Base-by-base conservation (phyloP, 805 yeast species). In the Kodamaea nitidulidarum region DNA sequence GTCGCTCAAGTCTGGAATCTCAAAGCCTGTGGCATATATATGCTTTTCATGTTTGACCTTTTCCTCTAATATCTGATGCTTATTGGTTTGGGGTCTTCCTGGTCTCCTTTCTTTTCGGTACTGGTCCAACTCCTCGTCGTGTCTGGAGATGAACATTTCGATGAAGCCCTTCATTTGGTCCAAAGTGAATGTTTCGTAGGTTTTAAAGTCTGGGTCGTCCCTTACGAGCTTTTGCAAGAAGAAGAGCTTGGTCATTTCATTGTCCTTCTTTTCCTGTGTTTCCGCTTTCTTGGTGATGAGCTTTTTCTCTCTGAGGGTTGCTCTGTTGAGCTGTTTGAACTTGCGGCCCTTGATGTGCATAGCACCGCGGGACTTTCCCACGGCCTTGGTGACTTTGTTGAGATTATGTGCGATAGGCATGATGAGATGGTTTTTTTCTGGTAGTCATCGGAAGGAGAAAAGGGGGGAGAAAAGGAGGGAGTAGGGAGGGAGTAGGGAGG, bases 331-430 rank as follows among this genome's bases (percentile, higher is more conserved):
- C 56, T 84, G 87, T 60, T 83, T 83, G 60, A 88, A 84, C 60
- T 88, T 91, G 39, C 96, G 75, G 7, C 97, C 96, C 54, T 81
- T 83, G 15, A 95, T 93, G 57, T 91, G 98, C 49, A 84, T 65
- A 27, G 75, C 67, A 32, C 75, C 77, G 29, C 74, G 76, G 43
- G 76, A 66, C 50, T 73, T 73, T 41, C 75, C 65, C 40, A 80
- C 62, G 48, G 73, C 70, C 61, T 81, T 81, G 47, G 75, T 70
- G 25, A 86, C 83, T 51, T 84, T 85, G 15, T 69, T 59, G 38
- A 86, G 67, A 44, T 78, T 78, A 52, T 84, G 85, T 12, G 78
- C 82, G 44, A 81, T 62, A 11, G 88, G 88, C 90, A 83, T 81
- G 31, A 27, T 22, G 28, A 32, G 28, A 15, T 10, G 22, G 16